Evolutionary conservation across 495 filamentous ascomycete genomes (phyloP).

Genomic region (Clavariopsis aquatica): DNA sequence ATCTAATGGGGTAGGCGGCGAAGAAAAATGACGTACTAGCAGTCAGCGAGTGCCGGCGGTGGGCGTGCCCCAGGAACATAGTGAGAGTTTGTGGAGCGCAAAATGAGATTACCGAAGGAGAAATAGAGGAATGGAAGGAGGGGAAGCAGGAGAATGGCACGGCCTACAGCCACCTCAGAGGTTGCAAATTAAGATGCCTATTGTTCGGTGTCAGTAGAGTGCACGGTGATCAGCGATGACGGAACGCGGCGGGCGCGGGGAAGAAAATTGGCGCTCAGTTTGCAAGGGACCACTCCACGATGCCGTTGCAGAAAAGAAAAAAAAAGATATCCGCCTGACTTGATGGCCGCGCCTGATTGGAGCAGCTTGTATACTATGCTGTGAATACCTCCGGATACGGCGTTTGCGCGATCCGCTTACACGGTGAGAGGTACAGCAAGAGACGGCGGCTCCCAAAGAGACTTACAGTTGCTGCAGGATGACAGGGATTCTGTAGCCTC

Average conservation of each 20-base stretch:
- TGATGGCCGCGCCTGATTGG: background rate
- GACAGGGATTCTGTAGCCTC: background rate
- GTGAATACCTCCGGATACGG: background rate
- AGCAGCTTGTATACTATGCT: background rate
- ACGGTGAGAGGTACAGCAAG: no score
- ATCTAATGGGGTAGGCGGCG: background rate
- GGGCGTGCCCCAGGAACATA: slow-evolving; percentile 43
- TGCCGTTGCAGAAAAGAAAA: background rate
- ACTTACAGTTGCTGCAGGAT: no score
- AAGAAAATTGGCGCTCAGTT: slow-evolving; percentile 10
- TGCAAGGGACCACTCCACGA: background rate
- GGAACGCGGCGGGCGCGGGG: slow-evolving; percentile 27
- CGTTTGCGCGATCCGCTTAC: background rate
- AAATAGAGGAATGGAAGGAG: background rate
- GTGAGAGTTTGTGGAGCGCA: slow-evolving; percentile 10
- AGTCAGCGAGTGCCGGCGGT: slow-evolving; percentile 40
- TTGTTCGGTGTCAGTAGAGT: background rate
- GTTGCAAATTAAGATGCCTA: slow-evolving; percentile 14
- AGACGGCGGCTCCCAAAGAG: background rate
- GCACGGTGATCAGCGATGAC: slow-evolving; percentile 21
- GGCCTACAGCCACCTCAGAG: slow-evolving; percentile 8
- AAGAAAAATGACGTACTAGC: slow-evolving; percentile 28
- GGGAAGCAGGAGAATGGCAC: background rate
- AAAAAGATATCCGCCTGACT: background rate
- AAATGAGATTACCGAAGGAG: slow-evolving; percentile 1